These are phyloP conservation scores for Penicillium desertorum DNA, from an alignment of 495 filamentous ascomycete species.

Conservation along the genomic window DNA sequence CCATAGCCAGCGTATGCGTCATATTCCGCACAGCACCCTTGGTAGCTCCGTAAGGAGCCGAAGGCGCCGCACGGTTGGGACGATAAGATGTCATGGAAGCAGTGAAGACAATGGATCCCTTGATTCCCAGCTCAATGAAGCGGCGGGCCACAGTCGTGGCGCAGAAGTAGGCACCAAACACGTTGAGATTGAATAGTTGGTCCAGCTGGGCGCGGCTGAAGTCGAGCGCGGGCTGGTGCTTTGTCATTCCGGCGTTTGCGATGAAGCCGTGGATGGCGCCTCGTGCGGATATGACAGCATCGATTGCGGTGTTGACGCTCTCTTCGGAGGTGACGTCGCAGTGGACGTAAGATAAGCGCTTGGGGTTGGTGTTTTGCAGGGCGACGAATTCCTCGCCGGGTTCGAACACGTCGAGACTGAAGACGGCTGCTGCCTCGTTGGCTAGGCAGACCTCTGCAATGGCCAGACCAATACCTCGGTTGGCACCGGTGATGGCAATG, in stretches of 20 bases:
- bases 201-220: constrained; percentile 42
- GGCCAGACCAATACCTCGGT: constrained; percentile 40
- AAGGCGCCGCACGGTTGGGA: constrained; percentile 37
- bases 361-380: constrained; percentile 28
- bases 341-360: constrained; percentile 37
- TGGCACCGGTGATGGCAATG: constrained; percentile 41
- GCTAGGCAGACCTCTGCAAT: constrained; percentile 43
- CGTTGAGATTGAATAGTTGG: constrained; percentile 46
- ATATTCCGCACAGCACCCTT: constrained; percentile 36
- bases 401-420: constrained; percentile 43
- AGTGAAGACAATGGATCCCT: constrained; percentile 42
- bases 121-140: constrained; percentile 23
- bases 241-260: constrained; percentile 47
- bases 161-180: constrained; percentile 26
- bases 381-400: constrained; percentile 40
- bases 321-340: constrained; percentile 44
- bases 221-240: constrained; percentile 45
- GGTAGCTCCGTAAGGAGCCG: constrained; percentile 34
- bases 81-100: constrained; percentile 43
- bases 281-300: constrained; percentile 35
- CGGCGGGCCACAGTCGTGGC: constrained; percentile 19
- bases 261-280: constrained; percentile 39
- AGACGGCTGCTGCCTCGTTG: constrained; percentile 39
- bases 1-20: constrained; percentile 47
- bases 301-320: constrained; percentile 39